Percentiles rank a stretch among this genome's conserved stretches.
These are phyloP conservation scores for Chalciporus pseudorubinellus DNA, from an alignment of 768 basidiomycete species.

Conservation along the genomic window DNA sequence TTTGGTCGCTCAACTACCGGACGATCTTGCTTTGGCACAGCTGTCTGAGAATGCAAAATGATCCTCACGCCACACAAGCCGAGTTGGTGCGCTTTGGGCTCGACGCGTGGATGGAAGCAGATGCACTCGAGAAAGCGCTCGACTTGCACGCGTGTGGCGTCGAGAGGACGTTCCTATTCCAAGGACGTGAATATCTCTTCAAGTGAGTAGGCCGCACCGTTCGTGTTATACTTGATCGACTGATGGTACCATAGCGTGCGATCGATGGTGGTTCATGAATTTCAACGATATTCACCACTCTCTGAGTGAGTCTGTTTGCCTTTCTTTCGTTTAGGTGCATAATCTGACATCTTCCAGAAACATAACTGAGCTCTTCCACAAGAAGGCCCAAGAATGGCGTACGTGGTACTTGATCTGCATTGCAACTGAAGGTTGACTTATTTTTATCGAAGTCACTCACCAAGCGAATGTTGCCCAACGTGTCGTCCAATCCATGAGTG, in stretches of 20 bases:
- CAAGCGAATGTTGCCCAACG: constrained; percentile 59
- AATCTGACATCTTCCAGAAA: constrained; percentile 32
- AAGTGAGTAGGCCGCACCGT: constrained; percentile 48
- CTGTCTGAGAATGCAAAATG: constrained; percentile 58
- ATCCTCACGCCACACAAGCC: constrained; percentile 39
- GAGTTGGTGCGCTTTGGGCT: constrained; percentile 63
- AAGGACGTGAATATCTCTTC: constrained; percentile 72
- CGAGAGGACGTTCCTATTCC: constrained; percentile 66
- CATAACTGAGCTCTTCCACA: constrained; percentile 46
- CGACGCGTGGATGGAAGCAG: constrained; percentile 68
- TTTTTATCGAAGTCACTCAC: constrained; percentile 47
- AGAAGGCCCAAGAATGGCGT: constrained; percentile 69
- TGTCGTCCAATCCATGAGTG: constrained; percentile 56
- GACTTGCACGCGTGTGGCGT: constrained; percentile 63
- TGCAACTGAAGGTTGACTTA: constrained; percentile 1
- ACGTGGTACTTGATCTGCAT: constrained; percentile 29
- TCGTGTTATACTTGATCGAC: background rate
- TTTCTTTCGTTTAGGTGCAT: background rate
- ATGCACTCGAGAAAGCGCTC: constrained; percentile 60
- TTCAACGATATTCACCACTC: constrained; percentile 60
- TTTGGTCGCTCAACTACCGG: constrained; percentile 75
- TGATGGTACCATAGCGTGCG: constrained; percentile 46
- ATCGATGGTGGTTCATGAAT: constrained; percentile 69
- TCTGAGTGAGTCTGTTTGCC: constrained; percentile 43
- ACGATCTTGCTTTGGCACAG: constrained; percentile 71